These are phyloP conservation scores for Atkinsonella hypoxylon DNA, from an alignment of 2,329 filamentous ascomycete species.

Conservation along the genomic window DNA sequence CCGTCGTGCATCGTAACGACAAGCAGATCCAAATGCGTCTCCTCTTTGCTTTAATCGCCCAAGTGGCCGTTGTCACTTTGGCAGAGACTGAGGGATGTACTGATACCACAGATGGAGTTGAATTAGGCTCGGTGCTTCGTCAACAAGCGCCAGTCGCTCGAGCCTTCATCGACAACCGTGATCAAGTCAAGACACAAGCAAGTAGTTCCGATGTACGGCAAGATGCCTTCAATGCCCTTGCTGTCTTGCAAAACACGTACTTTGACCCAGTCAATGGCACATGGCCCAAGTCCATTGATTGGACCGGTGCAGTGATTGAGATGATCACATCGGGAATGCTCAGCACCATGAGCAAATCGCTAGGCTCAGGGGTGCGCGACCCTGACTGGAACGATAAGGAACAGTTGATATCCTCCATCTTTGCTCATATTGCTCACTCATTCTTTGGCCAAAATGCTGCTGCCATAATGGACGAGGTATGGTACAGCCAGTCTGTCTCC, in stretches of 20 bases:
- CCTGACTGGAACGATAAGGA: constrained; percentile 44
- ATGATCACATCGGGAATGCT: constrained; percentile 68
- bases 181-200: not conserved
- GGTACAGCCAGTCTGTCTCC: not conserved
- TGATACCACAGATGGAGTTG: not conserved
- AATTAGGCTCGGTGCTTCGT: constrained; percentile 2
- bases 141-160: not conserved
- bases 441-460: constrained; percentile 82
- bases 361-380: constrained; percentile 25
- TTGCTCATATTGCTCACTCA: constrained; percentile 61
- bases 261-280: constrained; percentile 67
- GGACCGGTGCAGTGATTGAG: constrained; percentile 77
- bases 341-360: constrained; percentile 53
- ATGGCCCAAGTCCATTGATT: constrained; percentile 83
- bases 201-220: constrained; percentile 22
- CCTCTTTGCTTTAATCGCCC: not conserved
- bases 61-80: not conserved
- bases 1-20: too few species aligned
- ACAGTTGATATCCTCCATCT: constrained; percentile 75
- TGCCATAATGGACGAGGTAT: constrained; percentile 49
- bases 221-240: constrained; percentile 50
- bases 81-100: not conserved
- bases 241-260: constrained; percentile 65
- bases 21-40: not conserved
- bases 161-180: not conserved